Percentiles rank a stretch among this genome's conserved stretches.
Conservation (phyloP, 495 filamentous ascomycete genomes). For the Penicillium nucicola region DNA sequence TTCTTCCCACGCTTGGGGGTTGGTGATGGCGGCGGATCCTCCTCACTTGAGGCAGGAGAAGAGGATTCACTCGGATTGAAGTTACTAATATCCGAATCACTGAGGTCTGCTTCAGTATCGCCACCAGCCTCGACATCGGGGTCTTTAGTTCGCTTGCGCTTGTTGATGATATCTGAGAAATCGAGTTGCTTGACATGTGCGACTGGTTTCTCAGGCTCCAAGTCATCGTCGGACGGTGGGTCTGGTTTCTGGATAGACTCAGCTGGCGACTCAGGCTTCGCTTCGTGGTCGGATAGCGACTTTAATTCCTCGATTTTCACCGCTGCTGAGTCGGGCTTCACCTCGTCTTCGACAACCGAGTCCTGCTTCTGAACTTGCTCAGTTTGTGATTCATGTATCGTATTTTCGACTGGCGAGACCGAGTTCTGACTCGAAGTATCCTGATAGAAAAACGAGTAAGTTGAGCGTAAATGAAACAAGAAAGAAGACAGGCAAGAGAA, state of each 20-base stretch:
- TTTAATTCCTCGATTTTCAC: neutral
- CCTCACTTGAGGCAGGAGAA: too few relatives aligned
- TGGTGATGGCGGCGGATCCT: too few relatives aligned
- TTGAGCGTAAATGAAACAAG: neutral
- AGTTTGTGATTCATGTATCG: too few relatives aligned
- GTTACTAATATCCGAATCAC: neutral
- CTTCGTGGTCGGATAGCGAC: neutral
- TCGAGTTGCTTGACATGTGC: neutral
- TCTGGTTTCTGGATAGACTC: neutral
- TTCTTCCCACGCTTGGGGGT: too few relatives aligned
- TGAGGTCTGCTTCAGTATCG: neutral
- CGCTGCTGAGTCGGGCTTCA: too few relatives aligned
- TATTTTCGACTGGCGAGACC: too few relatives aligned
- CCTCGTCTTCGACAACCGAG: too few relatives aligned
- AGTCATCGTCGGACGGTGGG: neutral
- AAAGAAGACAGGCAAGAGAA: neutral
- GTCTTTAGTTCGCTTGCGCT: neutral
- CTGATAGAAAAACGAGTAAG: neutral
- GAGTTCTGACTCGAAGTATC: too few relatives aligned
- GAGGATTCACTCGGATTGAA: neutral
- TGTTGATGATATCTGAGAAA: neutral
- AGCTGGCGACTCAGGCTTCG: neutral
- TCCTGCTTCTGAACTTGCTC: too few relatives aligned
- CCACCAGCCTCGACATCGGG: neutral
- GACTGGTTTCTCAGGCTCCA: too few relatives aligned